Base-by-base conservation (phyloP, 257 asterid species). In the Ehretia macrophylla region DNA sequence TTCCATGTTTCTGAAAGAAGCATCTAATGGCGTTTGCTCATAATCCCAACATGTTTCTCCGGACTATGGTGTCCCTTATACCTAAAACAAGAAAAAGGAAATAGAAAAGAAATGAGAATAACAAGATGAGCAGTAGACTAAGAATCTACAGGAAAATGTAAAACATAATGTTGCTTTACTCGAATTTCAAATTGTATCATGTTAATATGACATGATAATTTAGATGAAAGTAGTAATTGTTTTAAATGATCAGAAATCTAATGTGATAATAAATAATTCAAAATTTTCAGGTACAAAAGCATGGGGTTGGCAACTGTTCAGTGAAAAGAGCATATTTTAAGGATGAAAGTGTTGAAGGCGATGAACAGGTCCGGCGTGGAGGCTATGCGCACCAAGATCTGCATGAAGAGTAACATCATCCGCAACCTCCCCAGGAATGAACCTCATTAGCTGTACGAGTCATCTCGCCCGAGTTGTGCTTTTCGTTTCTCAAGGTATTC, bases 261-360 rank as follows among this genome's bases (percentile, higher is more conserved):
- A 46, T 48, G 19, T 4, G 19, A 50, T 10, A 17, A 35, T 51
- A 59, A 23, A 35, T 12, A 5, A 3, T 6, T 32, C 18, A 32
- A 51, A n/a, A 8, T 20, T 35, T 63, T 68, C 86, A 88, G 97
- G 84, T 86, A 86, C 62, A 83, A 67, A 77, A 85, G 90, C 81
- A 81, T 93, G 96, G 99, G 95, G 37, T 77, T 89, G 18, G 85
- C 88, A 40, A 86, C 97, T 1, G 91, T 93, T 77, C 96, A 83
- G 82, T 78, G 95, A 0, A 81, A 79, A 69, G 89, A 86, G 76
- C 71, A 80, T 46, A 64, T 66, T 38, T 93, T 83, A 40, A 75
- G 89, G 60, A 55, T 93, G 91, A 89, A 93, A 79, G 96, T 80
- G 61, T 46, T 93, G 71, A 85, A 82, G 80, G 87, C 85, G 44